Evolutionary conservation across 495 filamentous ascomycete species (phyloP).

Genomic region (Jackrogersella minutella): DNA sequence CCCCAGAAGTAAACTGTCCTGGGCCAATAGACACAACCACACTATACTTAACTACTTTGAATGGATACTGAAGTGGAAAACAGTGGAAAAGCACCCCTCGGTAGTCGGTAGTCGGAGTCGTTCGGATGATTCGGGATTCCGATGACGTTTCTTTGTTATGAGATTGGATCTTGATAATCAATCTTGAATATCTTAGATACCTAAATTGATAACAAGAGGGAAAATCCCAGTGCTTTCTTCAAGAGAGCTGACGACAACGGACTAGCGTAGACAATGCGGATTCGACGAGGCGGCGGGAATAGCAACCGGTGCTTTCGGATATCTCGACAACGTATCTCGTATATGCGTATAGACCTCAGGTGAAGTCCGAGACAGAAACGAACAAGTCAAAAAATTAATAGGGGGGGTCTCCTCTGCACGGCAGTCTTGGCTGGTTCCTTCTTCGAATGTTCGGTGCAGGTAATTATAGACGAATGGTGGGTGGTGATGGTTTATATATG

Average conservation of each 20-base stretch:
- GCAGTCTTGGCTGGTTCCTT: conserved; percentile 37
- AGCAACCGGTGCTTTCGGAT: conserved; percentile 23
- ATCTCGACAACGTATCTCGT: conserved; percentile 15
- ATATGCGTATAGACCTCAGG: conserved; percentile 12
- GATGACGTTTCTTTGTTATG: conserved; percentile 22
- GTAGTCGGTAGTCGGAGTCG: conserved; percentile 38
- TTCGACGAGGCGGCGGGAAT: conserved; percentile 23
- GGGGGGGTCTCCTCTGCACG: conserved; percentile 17
- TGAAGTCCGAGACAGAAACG: conserved; percentile 6
- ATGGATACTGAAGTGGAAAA: background rate
- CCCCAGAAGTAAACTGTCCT: conserved; percentile 2
- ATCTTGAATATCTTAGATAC: background rate
- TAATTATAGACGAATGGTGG: conserved; percentile 3
- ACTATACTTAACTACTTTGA: background rate
- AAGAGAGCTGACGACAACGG: background rate
- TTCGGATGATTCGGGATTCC: conserved; percentile 40
- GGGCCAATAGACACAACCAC: conserved; percentile 15
- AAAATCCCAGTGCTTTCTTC: background rate
- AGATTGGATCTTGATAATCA: background rate
- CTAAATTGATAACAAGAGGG: background rate
- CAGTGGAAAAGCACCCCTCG: conserved; percentile 14
- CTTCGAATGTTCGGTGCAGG: conserved; percentile 43
- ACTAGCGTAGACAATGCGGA: conserved; percentile 18
- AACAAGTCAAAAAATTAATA: conserved; percentile 11
- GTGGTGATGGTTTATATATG: conserved; percentile 22